phyloP scores from a whole-genome alignment of 441 rosid genomes.

The Omphalea diandra region DNA sequence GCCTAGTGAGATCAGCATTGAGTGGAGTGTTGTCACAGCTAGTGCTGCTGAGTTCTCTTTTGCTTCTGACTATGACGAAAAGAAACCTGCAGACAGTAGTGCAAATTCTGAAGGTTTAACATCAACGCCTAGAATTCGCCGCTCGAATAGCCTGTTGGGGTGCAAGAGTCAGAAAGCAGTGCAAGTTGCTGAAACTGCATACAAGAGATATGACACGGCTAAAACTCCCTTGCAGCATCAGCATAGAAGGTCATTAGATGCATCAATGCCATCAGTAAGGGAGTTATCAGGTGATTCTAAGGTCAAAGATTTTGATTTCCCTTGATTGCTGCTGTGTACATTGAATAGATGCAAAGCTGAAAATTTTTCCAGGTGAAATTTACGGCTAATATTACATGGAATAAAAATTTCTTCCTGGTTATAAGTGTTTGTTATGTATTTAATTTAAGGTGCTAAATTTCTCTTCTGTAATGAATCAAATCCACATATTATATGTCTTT shows the following conservation, averaged over 20 bases:
- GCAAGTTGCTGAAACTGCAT: slow-evolving; percentile 49
- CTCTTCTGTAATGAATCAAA: not conserved
- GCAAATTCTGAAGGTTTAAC: slow-evolving; percentile 14
- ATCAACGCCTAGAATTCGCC: slow-evolving; percentile 23
- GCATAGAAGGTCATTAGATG: slow-evolving; percentile 26
- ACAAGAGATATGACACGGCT: slow-evolving; percentile 33
- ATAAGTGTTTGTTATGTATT: not conserved
- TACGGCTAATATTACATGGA: slow-evolving; percentile 10
- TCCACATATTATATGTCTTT: slow-evolving; percentile 25
- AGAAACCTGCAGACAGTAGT: slow-evolving; percentile 27
- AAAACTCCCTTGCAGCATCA: slow-evolving; percentile 31
- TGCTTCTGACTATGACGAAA: slow-evolving; percentile 45
- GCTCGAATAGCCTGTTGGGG: slow-evolving; percentile 43
- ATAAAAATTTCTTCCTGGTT: slow-evolving; percentile 1
- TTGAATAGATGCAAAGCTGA: no score
- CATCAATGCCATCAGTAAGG: slow-evolving; percentile 23
- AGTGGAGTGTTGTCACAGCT: slow-evolving; percentile 84
- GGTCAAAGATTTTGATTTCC: slow-evolving; percentile 47
- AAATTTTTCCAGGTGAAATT: slow-evolving; percentile 5
- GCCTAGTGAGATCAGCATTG: slow-evolving; percentile 69
- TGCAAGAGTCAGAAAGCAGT: slow-evolving; percentile 70
- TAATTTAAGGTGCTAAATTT: not conserved
- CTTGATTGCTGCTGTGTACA: no score
- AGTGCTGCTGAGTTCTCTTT: slow-evolving; percentile 66
- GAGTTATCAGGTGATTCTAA: slow-evolving; percentile 36